Base-by-base conservation (phyloP, 2,329 filamentous ascomycete species). In the Pseudopyrenochaeta lycopersici region DNA sequence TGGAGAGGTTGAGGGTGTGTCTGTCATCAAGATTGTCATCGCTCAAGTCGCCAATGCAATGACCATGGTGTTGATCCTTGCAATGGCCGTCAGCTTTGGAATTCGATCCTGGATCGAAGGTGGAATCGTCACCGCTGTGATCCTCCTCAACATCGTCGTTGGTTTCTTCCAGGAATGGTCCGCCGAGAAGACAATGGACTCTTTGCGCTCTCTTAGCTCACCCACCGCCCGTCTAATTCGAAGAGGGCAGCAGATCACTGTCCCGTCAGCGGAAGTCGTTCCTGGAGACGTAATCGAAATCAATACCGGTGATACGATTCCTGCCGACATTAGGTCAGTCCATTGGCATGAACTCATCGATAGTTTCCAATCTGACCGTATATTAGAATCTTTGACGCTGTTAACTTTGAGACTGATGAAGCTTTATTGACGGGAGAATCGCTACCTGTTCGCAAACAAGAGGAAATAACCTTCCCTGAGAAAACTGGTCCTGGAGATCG, bases 1-100 rank as follows among this genome's bases (percentile, higher is more conserved):
- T 17, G 85, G 91, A 39, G 85, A 90, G 17, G 87, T 83, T 17
- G 86, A 84, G 23, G 85, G 84, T 23, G 87, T 92, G 42, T 84
- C 69, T 82, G 87, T 89, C 80, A 87, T 82, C 66, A 92, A 88
- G 64, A 90, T 92, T 36, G 77, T 92, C 41, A 78, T 89, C 52
- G 88, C 88, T 64, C 90, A 92, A 72, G 75, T 91, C 18, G 85
- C 87, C 70, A 92, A 92, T 80, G 89, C 90, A 52, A 91, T 92
- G 90, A 89, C 90, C 60, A 72, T 90, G 73, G 88, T 88, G 5
- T 70, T 81, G n/a, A 77, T 81, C 31, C 64, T 81, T 49, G 79
- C 77, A 29, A 81, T 81, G 79, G 77, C 72, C 18, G 78, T 81
- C 40, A 80, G 77, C 42, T 81, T 80, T 56, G 79, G n/a, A n/a